These are phyloP conservation scores for Xylaria venustula DNA, from an alignment of 495 filamentous ascomycete species.

Conservation along the genomic window DNA sequence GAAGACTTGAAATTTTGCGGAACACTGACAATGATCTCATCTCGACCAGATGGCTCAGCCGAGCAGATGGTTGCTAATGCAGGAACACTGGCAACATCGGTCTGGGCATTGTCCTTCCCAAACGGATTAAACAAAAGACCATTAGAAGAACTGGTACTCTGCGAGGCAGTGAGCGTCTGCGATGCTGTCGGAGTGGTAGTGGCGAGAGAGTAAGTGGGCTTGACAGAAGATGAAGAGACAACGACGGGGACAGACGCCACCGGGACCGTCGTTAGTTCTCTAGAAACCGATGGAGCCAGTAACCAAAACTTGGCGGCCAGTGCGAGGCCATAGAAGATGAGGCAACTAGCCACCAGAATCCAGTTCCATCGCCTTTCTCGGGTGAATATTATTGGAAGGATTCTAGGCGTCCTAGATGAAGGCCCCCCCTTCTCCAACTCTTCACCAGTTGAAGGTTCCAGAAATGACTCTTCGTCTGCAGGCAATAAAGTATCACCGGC, in stretches of 20 bases:
- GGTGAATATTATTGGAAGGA: too few species aligned
- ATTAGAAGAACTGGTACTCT: conserved; percentile 18
- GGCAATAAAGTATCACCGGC: not conserved
- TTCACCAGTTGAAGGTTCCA: not conserved
- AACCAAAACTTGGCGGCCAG: conserved; percentile 21
- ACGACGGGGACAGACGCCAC: conserved; percentile 27
- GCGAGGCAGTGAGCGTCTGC: conserved; percentile 22
- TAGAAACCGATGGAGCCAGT: conserved; percentile 15
- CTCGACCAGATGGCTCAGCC: conserved; percentile 32
- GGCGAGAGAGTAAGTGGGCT: conserved; percentile 7
- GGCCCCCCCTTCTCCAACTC: not conserved
- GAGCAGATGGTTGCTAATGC: conserved; percentile 35
- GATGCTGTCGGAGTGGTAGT: conserved; percentile 10
- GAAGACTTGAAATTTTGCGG: conserved; percentile 35
- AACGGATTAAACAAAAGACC: conserved; percentile 31
- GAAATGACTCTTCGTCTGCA: not conserved
- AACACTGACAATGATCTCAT: conserved; percentile 41
- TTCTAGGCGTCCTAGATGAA: not conserved
- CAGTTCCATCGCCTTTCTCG: conserved; percentile 14
- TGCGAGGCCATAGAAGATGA: conserved; percentile 20
- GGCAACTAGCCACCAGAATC: conserved; percentile 19
- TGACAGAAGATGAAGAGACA: conserved; percentile 11
- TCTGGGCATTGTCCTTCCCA: conserved; percentile 32
- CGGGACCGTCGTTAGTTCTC: conserved; percentile 28
- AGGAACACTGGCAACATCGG: conserved; percentile 17